phyloP scores from a whole-genome alignment of 306 rosid species.

The Rosa rugosa region DNA sequence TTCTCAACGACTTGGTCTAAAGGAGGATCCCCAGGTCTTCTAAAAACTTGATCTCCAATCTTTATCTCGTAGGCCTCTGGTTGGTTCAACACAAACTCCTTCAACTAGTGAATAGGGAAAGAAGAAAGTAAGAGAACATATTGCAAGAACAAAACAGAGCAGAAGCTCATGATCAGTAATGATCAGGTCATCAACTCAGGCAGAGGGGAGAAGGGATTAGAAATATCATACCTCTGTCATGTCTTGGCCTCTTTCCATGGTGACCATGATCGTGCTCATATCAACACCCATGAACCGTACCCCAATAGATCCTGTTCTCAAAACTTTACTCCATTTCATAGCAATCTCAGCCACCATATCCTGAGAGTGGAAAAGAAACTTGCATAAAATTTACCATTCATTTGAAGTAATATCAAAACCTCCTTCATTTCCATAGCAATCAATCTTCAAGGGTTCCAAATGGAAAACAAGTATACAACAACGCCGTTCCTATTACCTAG shows the following conservation, averaged over 20 bases:
- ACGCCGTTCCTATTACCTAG: not conserved
- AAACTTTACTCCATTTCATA: constrained; percentile 78
- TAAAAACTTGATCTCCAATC: constrained; percentile 72
- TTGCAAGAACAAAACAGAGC: not conserved
- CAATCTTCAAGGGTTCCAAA: not conserved
- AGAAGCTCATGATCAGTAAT: not conserved
- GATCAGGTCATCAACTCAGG: not conserved
- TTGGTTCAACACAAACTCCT: constrained; percentile 73
- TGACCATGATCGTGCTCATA: constrained; percentile 85
- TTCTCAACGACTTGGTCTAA: constrained; percentile 59
- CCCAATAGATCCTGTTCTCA: constrained; percentile 76
- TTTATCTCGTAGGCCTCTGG: constrained; percentile 83
- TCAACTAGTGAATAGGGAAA: constrained; percentile 48
- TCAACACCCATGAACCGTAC: constrained; percentile 78
- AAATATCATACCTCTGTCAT: constrained; percentile 56
- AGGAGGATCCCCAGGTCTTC: constrained; percentile 90
- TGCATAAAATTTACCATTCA: not conserved
- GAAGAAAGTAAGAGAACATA: constrained; percentile 10
- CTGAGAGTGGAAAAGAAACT: constrained; percentile 36
- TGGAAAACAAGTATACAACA: not conserved
- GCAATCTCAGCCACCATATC: constrained; percentile 71
- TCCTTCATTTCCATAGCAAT: not conserved
- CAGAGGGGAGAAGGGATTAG: not conserved
- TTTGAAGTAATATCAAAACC: constrained; percentile 15
- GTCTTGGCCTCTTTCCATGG: constrained; percentile 68